Evolutionary conservation across 2,329 filamentous ascomycete species (phyloP), one percentile per base, ranked within the genome.

Genomic region (Triangularia verruculosa): DNA sequence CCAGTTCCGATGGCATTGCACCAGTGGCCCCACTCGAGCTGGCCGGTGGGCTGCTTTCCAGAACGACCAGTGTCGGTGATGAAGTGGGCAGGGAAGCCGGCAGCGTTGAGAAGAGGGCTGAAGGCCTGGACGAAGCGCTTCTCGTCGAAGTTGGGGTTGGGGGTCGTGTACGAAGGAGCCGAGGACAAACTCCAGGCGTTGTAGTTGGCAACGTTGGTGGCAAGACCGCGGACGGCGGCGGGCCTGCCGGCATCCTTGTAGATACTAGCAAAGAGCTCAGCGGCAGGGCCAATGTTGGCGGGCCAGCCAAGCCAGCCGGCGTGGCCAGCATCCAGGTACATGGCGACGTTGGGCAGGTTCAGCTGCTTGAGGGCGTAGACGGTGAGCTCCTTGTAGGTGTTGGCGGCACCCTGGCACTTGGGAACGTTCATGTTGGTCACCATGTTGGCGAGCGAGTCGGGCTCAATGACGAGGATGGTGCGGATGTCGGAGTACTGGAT

Each of bases 21-120:
- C 87, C 88, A 90, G 72, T 89, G 80, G 51, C 86, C 87, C 85
- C 86, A 88, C 62, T 78, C 74, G n/a, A 34, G 54, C 74, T 89
- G 86, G 60, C 85, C 85, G 20, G 85, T 87, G 61, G 83, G 87
- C 68, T 89, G 86, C 70, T 82, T 83, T 43, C 78, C 78, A n/a
- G 73, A 78, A 56, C 88, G 86, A 64, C 82, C 78, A 53, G 80
- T 79, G 67, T 82, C 82, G 9, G 79, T 75, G 69, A 84, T 79
- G 74, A 83, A 83, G 69, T 79, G 75, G 9, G 77, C 79, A 43
- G 75, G 71, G 75, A 77, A 83, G 64, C 81, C 80, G 27, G 72
- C 68, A 0, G 78, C 72, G 1, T 79, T 77, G 30, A 91, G 83
- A 24, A 88, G 83, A 5, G 85, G 82, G 7, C 86, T 86, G 70